A percentile compares a stretch with the other conserved stretches of the same genome.
Conservation (phyloP, 176 grass and related monocot species). For the Stipa capillata region DNA sequence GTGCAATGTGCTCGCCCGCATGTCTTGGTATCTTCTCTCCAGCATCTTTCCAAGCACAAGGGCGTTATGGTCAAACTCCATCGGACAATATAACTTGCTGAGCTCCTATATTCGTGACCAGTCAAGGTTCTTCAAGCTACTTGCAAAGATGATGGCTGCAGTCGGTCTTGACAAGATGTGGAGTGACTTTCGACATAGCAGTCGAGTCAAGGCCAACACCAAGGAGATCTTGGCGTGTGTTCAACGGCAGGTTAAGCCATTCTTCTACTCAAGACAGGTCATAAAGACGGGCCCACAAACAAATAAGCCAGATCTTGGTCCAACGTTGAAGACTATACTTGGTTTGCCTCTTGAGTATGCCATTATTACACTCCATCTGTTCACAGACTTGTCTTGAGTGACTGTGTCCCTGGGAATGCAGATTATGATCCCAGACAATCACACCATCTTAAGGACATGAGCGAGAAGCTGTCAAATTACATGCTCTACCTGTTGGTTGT, state of each 20-base stretch:
- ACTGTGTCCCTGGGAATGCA: neutral
- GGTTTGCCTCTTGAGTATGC: neutral
- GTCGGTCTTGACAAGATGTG: too few species aligned
- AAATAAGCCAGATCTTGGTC: neutral
- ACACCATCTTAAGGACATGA: too few species aligned
- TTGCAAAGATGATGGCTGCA: neutral
- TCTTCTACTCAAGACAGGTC: too few species aligned
- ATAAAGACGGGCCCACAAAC: too few species aligned
- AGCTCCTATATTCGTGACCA: neutral
- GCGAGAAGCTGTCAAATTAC: constrained; percentile 5
- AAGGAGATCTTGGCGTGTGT: neutral
- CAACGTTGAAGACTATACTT: neutral
- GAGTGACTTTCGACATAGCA: too few species aligned
- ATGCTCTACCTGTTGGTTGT: neutral
- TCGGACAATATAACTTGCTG: neutral
- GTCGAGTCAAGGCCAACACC: too few species aligned
- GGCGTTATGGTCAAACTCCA: neutral
- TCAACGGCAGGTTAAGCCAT: too few species aligned
- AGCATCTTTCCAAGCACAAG: neutral
- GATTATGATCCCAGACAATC: neutral
- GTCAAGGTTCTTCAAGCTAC: too few species aligned
- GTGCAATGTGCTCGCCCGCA: neutral
- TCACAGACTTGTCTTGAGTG: neutral
- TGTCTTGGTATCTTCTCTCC: neutral
- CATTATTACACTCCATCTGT: neutral